Base-by-base conservation (phyloP, 1,284 basidiomycete species). In the Ganoderma sinense region DNA sequence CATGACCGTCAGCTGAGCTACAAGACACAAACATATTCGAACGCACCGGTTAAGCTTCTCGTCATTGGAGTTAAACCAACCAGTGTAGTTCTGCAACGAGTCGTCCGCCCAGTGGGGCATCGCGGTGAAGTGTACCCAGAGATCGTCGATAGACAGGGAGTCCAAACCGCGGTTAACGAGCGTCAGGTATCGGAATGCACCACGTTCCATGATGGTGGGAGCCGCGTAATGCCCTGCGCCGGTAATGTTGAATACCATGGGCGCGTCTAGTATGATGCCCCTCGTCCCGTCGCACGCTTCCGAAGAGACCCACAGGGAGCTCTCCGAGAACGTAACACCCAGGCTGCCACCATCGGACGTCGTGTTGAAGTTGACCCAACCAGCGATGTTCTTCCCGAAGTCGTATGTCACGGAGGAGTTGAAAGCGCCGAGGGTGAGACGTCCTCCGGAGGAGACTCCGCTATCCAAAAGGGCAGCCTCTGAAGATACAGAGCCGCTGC, bases 371-470 rank as follows among this genome's bases (percentile, higher is more conserved):
- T 69, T 67, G 59, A 73, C 70, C 70, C 59, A 66, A 5, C 72
- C 72, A 4, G 58, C 72, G 62, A 73, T 70, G 65, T 70, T 73
- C 65, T 73, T 73, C 59, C 72, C 70, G 29, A 73, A 73, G 65
- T 73, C 72, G 45, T 73, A 73, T n/a, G 72, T 71, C 26, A 71
- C 70, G 4, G 72, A 71, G 31, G 69, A 62, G 65, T 71, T 71
- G 62, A 65, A 70, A 0, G 23, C 59, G 20, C 29, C 13, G 10
- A 73, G 67, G 20, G 63, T 43, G n/a, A 71, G 66, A 11, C 20
- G 36, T 3, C 31, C 20, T 13, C 68, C 64, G 6, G 36, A 8
- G 4, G 40, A 20, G 6, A 6, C 48, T 1, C 45, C 11, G n/a
- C 4, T 4, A 4, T 33, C 59, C 3, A 73, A 64, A 11, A 73